Evolutionary conservation across 805 yeast species (phyloP).

Genomic region (Saccharomycopsis microspora): DNA sequence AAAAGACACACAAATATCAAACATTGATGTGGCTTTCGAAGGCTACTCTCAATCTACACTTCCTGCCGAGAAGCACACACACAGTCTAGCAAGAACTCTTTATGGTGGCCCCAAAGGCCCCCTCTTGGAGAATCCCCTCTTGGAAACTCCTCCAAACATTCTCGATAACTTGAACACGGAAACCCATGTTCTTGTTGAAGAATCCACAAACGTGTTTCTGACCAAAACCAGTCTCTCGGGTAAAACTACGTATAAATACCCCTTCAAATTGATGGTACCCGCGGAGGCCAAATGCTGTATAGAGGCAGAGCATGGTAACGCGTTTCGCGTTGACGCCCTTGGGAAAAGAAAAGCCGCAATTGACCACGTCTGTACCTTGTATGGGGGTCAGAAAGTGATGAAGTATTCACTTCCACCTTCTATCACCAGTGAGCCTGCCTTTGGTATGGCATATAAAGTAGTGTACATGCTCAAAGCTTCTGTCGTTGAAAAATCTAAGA

Average conservation of each 20-base stretch:
- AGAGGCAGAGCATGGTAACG: background rate
- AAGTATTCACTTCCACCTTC: constrained; percentile 9
- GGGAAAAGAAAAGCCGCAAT: constrained; percentile 1
- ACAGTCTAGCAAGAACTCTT: background rate
- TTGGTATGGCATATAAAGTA: constrained; percentile 1
- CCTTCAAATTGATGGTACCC: constrained; percentile 6
- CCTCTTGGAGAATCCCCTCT: background rate
- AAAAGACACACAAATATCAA: background rate
- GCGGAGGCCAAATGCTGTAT: constrained; percentile 9
- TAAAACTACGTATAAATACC: background rate
- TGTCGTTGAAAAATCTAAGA: background rate
- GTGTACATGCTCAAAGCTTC: constrained; percentile 3
- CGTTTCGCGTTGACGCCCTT: constrained; percentile 5
- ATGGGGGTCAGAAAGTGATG: background rate
- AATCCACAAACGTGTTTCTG: background rate
- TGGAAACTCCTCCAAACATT: constrained; percentile 1
- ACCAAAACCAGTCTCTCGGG: background rate
- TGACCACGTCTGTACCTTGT: too few species aligned
- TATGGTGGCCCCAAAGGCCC: background rate
- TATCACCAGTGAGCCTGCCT: background rate
- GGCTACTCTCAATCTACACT: constrained; percentile 4
- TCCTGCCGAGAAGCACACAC: background rate
- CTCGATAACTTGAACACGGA: constrained; percentile 11
- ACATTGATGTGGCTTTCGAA: constrained; percentile 1
- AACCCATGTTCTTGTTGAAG: constrained; percentile 5